Evolutionary conservation across 257 asterid species (phyloP).

Genomic region (Linderniella brevidens): DNA sequence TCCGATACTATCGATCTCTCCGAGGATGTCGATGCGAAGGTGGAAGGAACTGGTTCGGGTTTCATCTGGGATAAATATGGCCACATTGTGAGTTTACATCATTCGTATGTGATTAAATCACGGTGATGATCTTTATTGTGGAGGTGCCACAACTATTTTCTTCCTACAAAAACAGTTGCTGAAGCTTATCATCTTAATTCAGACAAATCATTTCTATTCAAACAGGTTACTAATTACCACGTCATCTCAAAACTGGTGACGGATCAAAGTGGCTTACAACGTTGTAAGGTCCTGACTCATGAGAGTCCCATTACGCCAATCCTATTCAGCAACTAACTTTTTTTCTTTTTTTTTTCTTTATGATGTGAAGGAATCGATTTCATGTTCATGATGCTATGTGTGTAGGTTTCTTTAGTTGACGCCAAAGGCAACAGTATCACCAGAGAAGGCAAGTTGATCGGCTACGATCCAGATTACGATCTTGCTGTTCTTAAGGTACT

Average conservation of each 20-base stretch:
- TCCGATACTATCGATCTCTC: constrained; percentile 13
- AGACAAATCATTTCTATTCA: background rate
- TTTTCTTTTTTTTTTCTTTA: too few relatives aligned
- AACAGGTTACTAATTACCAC: constrained; percentile 80
- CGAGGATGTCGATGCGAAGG: constrained; percentile 41
- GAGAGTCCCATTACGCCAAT: background rate
- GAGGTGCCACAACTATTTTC: too few relatives aligned
- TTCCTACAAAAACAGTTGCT: background rate
- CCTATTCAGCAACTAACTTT: too few relatives aligned
- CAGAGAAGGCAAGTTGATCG: constrained; percentile 49
- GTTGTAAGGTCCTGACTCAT: constrained; percentile 59
- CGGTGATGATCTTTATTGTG: too few relatives aligned
- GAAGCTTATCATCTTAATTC: background rate
- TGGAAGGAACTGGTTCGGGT: constrained; percentile 91
- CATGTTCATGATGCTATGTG: too few relatives aligned
- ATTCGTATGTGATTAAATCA: background rate
- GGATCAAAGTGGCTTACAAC: constrained; percentile 57
- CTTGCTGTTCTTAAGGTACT: constrained; percentile 72
- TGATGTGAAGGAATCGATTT: too few relatives aligned
- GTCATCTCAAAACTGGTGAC: constrained; percentile 68
- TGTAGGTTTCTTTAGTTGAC: constrained; percentile 27
- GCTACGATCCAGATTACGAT: constrained; percentile 69
- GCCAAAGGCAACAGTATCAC: constrained; percentile 40
- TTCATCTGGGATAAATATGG: constrained; percentile 88
- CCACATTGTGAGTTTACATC: constrained; percentile 39